A percentile compares a stretch with the other conserved stretches of the same genome.
Evolutionary conservation across 83 land plant genomes (phyloP).

Genomic region (Picea abies): DNA sequence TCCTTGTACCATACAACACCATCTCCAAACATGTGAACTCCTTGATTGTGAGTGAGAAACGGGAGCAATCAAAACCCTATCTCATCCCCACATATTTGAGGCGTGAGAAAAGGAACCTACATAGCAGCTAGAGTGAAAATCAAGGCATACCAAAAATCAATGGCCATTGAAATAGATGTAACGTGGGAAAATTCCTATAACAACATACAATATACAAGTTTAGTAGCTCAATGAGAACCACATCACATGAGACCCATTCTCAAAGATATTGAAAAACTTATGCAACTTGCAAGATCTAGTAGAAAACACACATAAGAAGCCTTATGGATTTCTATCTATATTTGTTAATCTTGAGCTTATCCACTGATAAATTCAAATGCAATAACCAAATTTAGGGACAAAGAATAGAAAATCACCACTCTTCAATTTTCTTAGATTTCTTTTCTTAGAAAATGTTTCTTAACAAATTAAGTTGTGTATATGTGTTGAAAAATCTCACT

Average conservation of each 20-base stretch:
- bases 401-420: background rate
- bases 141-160: too few species aligned
- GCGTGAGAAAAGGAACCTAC: too few species aligned
- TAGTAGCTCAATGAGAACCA: background rate
- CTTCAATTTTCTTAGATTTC: background rate
- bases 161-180: too few species aligned
- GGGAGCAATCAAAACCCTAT: too few species aligned
- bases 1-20: conserved; percentile 22
- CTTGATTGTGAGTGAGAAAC: background rate
- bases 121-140: too few species aligned
- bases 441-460: background rate
- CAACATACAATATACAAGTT: background rate
- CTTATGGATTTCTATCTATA: background rate
- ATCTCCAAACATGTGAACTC: background rate
- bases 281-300: background rate
- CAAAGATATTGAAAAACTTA: background rate
- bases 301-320: background rate
- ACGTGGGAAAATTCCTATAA: too few species aligned
- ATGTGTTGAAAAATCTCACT: too few species aligned
- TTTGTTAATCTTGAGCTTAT: too few species aligned
- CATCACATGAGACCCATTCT: background rate
- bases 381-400: background rate
- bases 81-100: too few species aligned
- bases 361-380: background rate
- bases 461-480: background rate